Evolutionary conservation across 2,329 filamentous ascomycete genomes (phyloP).

Genomic region (Colletotrichum sp.): DNA sequence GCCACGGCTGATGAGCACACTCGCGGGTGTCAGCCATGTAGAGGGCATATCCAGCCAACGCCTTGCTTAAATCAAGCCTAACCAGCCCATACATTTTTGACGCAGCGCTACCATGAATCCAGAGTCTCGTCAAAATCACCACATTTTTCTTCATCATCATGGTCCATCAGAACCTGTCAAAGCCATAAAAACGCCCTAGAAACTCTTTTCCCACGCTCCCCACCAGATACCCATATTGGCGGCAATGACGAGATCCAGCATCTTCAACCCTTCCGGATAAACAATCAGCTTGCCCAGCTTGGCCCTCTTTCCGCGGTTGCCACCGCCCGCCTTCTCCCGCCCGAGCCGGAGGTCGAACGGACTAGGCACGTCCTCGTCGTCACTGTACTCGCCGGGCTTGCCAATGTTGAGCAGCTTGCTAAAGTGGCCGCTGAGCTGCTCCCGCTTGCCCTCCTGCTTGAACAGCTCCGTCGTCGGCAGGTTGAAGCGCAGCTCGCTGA

Average conservation of each 20-base stretch:
- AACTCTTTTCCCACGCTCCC: constrained; percentile 76
- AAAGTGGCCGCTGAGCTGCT: constrained; percentile 45
- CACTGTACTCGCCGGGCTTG: constrained; percentile 29
- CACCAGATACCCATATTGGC: constrained; percentile 95
- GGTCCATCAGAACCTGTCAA: not conserved
- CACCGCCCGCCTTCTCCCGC: constrained; percentile 84
- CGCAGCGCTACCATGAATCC: not conserved
- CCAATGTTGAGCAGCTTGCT: constrained; percentile 43
- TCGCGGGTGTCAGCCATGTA: not conserved
- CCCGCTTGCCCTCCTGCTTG: constrained; percentile 33
- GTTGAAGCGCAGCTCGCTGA: constrained; percentile 92
- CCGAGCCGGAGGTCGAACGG: constrained; percentile 77
- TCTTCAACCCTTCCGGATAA: constrained; percentile 88
- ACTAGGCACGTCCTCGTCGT: constrained; percentile 44
- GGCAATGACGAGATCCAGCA: constrained; percentile 91
- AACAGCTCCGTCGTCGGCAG: constrained; percentile 67
- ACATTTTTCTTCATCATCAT: not conserved
- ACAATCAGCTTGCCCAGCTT: constrained; percentile 95
- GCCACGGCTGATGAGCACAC: not conserved
- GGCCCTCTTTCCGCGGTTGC: constrained; percentile 82
- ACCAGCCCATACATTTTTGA: not conserved
- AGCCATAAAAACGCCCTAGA: constrained; percentile 20
- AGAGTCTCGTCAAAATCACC: not conserved
- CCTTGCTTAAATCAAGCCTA: constrained; percentile 6
- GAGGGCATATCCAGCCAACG: constrained; percentile 1